Base-by-base conservation (phyloP, 2,329 filamentous ascomycete genomes). In the Arthrobotrys sphaeroides region DNA sequence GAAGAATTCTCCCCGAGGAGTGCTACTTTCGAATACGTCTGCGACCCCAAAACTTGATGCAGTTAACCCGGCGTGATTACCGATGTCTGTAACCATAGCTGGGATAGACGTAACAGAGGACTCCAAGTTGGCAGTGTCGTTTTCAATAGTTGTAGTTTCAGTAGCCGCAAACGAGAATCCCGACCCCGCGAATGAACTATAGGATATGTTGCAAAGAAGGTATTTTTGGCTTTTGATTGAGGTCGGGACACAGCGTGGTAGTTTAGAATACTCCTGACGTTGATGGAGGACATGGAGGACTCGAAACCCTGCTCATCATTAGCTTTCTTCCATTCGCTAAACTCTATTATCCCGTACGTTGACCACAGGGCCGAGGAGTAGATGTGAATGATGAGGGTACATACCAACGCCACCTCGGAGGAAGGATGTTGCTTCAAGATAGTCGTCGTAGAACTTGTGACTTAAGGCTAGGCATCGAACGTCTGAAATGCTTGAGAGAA, bases 381-480 rank as follows among this genome's bases (percentile, higher is more conserved):
- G 3, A 53, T 43, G 3, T 22, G 38, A 31, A 22, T 16, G 40
- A 33, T 33, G 2, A 18, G 22, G 10, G 31, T 1, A 55, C 68
- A 38, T 62, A 74, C 70, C 38, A 13, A 45, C 16, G 2, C 72
- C 68, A 1, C 68, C 72, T 36, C 72, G 59, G 1, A 75, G 33
- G 6, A 69, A 20, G 1, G 55, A 59, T 12, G 64, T 47, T 7
- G 64, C 64, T 13, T 75, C 64, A 33, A 75, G 22, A 16, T 75
- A 75, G 31, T 69, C 38, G 47, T 69, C 45, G 16, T 75, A 75
- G 16, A 75, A 75, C 33, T 40, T 75, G 7, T 59, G 47, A 36
- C 64, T 69, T 31, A 75, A 20, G 28, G 72, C 72, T 13, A 16
- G 12, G 33, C 64, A 69, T n/a, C 9, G 22, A 20, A 65, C 20